Conservation (phyloP, 2,329 filamentous ascomycete genomes). For the Metarhizium guizhouense region DNA sequence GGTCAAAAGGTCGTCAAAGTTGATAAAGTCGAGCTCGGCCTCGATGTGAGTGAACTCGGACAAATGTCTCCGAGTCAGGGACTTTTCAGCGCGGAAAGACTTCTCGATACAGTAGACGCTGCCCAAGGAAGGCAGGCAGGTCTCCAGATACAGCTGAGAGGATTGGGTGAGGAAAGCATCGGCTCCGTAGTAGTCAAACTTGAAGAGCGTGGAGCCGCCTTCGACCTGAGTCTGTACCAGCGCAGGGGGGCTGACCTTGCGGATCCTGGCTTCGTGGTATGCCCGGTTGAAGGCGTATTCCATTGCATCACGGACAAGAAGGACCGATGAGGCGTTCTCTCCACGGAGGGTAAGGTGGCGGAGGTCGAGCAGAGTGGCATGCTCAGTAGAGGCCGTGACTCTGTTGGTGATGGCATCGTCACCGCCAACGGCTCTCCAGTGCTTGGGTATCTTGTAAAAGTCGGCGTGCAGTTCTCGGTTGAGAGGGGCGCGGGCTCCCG, state of each 20-base stretch:
- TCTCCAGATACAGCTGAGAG: conserved; percentile 95
- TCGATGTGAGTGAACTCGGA: conserved; percentile 97
- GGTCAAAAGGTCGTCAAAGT: conserved; percentile 76
- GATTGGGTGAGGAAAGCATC: conserved; percentile 92
- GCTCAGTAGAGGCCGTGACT: conserved; percentile 46
- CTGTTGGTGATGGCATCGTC: conserved; percentile 87
- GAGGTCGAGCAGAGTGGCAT: conserved; percentile 61
- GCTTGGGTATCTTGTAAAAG: conserved; percentile 70
- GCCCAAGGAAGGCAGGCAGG: conserved; percentile 78
- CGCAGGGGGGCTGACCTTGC: conserved; percentile 81
- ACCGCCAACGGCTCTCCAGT: conserved; percentile 62
- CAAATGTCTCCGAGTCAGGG: conserved; percentile 84
- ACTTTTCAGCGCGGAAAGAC: conserved; percentile 97
- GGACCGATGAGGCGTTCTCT: conserved; percentile 73
- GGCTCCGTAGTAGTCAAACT: conserved; percentile 81
- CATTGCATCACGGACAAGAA: conserved; percentile 77
- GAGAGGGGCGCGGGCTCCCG: conserved; percentile 69
- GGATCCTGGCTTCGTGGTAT: conserved; percentile 67
- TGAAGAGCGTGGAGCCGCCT: conserved; percentile 85
- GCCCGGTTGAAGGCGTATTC: conserved; percentile 72
- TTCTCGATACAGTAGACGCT: conserved; percentile 98
- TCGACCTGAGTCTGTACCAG: conserved; percentile 95
- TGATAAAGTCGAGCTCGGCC: conserved; percentile 92
- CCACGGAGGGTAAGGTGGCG: conserved; percentile 79
- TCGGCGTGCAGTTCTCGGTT: conserved; percentile 85